A percentile compares a stretch with the other conserved stretches of the same genome.
Evolutionary conservation across 768 basidiomycete species (phyloP).

Genomic region (Albatrellus ellisii): DNA sequence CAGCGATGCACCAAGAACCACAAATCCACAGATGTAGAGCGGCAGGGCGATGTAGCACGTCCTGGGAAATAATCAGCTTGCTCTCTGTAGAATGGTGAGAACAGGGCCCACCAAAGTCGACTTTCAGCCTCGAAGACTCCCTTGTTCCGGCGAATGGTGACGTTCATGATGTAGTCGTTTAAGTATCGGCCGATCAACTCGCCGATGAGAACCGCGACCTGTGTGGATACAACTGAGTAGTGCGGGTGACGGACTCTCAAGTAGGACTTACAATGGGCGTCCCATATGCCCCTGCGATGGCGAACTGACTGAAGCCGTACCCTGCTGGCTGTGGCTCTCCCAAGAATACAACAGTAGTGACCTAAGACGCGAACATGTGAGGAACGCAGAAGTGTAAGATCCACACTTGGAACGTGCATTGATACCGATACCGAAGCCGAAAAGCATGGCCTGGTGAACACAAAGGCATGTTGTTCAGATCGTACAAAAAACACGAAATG

Average conservation of each 20-base stretch:
- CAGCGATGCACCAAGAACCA: constrained; percentile 40
- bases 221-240: background rate
- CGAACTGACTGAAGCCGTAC: constrained; percentile 35
- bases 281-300: constrained; percentile 38
- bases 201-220: constrained; percentile 38
- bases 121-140: constrained; percentile 44
- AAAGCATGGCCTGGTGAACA: constrained; percentile 31
- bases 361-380: constrained; percentile 21
- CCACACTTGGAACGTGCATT: constrained; percentile 25
- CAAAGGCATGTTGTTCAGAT: constrained; percentile 1
- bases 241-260: background rate
- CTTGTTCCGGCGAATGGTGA: constrained; percentile 28
- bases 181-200: constrained; percentile 36
- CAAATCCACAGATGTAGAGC: constrained; percentile 49
- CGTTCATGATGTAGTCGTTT: constrained; percentile 36
- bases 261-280: constrained; percentile 35
- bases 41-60: constrained; percentile 45
- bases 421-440: constrained; percentile 54
- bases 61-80: constrained; percentile 21
- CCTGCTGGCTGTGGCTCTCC: constrained; percentile 40
- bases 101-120: constrained; percentile 37
- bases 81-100: background rate
- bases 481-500: constrained; percentile 24
- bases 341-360: constrained; percentile 55
- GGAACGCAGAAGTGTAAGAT: too few species aligned